Evolutionary conservation across 2,329 filamentous ascomycete genomes (phyloP), one percentile per base, ranked within the genome.

Genomic region (Talaromyces sp.): DNA sequence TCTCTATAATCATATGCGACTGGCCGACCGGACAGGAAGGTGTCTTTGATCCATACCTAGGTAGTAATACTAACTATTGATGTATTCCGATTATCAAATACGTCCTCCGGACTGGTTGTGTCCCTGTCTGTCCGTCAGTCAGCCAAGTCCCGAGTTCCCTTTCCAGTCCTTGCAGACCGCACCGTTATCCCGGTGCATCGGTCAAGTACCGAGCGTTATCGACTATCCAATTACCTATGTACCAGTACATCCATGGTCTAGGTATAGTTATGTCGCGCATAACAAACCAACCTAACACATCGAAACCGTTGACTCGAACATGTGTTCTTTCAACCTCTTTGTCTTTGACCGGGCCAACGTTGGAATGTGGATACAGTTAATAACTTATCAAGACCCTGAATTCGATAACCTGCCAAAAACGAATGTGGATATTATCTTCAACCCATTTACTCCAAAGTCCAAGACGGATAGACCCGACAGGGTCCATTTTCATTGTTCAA

Each of bases 111-210:
- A n/a, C 51, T 15, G n/a, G n/a, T n/a, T n/a, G 27, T 54, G 53
- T 27, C 36, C 38, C 25, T 19, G 40, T 36, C 29, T 36, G 15
- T 38, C 58, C 58, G 6, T 6, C 54, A 17, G 6, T 51, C 13
- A 17, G 22, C 8, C 25, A 51, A 29, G 47, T 51, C 47, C 47
- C 47, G 47, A 29, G 13, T n/a, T 29, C 15, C 29, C 6, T 15
- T 29, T 29, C 49, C 34, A 34, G 49, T n/a, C 51, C 56, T 61
- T 61, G 59, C 59, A 53, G 45, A 19, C 59, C 45, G 59, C 53
- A 19, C 59, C 45, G 59, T 61, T 53, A 29, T 29, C 49, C 31
- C 45, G 7, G 31, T 25, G 43, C 45, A 19, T 38, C 59, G 59
- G 59, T 51, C 27, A 40, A 19, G 8, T 34, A 43, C 43, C 58